Evolutionary conservation across 768 basidiomycete species (phyloP), one percentile per base, ranked within the genome.

Genomic region (Neoboletus magnificus): DNA sequence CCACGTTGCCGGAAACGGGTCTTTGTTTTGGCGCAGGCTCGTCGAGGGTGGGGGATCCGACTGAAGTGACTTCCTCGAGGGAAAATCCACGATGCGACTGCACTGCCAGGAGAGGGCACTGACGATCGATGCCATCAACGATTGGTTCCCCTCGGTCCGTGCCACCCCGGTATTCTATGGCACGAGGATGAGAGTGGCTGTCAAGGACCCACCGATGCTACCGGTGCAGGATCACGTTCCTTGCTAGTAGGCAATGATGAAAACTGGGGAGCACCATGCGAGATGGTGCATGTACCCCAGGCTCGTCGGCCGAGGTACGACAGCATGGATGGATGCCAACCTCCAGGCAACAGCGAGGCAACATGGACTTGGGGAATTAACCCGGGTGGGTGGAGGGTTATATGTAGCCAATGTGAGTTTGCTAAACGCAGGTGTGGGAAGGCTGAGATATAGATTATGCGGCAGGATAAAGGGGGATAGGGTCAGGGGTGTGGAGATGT

Each of bases 231-330:
- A 29, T 75, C 76, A 32, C 71, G 72, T 62, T 53, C 70, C 67
- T 55, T 81, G 78, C 18, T 77, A 0, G 86, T 33, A 30, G 58
- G 87, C 71, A 89, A 82, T 1, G 89, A 90, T 23, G 84, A 83
- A 62, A 87, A 89, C 16, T 83, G 77, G 1, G 55, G 48, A 7
- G 55, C 1, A 16, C 51, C 15, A n/a, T 57, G 55, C 2, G 30
- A n/a, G 42, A 32, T 29, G 52, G 33, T 6, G 37, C 39, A 29
- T 62, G 62, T 40, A 57, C 25, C 10, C 69, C 70, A 8, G 68
- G 64, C n/a, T 70, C 69, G 22, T 72, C 61, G 32, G 55, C 53
- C 22, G 65, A 69, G n/a, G 54, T 39, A 44, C n/a, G 33, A 52
- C 52, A 56, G 54, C 20, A 57, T 32, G 23, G 23, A 52, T 36